Percentiles rank a stretch among this genome's conserved stretches.
These are phyloP conservation scores for Schrenkiella parvula DNA, from an alignment of 345 rosid genomes.

Conservation along the genomic window DNA sequence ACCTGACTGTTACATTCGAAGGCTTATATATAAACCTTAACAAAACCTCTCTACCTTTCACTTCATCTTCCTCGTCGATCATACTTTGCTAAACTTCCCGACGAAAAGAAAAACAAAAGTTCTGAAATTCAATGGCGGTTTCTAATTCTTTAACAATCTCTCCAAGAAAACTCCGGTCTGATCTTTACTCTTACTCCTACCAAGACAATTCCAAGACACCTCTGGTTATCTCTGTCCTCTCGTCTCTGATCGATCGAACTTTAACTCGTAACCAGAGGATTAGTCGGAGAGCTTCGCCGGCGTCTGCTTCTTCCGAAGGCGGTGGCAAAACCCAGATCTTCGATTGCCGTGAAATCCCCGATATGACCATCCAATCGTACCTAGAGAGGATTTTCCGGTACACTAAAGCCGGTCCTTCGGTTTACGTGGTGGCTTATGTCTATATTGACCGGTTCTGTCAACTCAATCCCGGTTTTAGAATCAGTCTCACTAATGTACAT, in stretches of 20 bases:
- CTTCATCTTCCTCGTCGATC: conserved; percentile 14
- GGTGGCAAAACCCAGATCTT: conserved; percentile 40
- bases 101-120: neutral
- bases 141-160: conserved; percentile 50
- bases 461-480: conserved; percentile 64
- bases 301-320: neutral
- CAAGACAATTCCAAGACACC: conserved; percentile 56
- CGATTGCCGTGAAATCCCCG: conserved; percentile 67
- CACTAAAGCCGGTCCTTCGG: conserved; percentile 78
- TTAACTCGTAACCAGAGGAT: conserved; percentile 67
- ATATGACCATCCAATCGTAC: conserved; percentile 68
- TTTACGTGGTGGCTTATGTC: conserved; percentile 80
- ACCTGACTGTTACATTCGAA: conserved; percentile 10
- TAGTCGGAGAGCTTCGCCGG: conserved; percentile 37
- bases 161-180: conserved; percentile 82
- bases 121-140: conserved; percentile 31
- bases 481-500: conserved; percentile 63
- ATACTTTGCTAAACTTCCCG: neutral
- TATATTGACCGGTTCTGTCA: conserved; percentile 86
- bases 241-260: conserved; percentile 71
- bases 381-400: conserved; percentile 83
- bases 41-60: conserved; percentile 24
- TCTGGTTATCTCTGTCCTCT: conserved; percentile 71
- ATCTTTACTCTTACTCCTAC: conserved; percentile 65
- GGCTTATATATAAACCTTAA: conserved; percentile 22